Evolutionary conservation across 768 basidiomycete species (phyloP).

Genomic region (Termitomyces titanicus): DNA sequence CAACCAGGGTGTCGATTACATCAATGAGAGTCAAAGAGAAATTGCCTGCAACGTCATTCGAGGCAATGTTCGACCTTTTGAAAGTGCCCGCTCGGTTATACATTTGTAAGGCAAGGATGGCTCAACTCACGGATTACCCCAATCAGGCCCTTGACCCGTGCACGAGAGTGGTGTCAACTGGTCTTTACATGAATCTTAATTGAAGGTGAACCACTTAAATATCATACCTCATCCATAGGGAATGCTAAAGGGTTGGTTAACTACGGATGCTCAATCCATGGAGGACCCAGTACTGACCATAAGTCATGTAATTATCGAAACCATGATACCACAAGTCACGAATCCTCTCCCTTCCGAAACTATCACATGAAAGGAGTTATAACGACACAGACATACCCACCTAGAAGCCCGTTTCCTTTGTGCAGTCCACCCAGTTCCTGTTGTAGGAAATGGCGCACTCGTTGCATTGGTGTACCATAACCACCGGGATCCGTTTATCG

Average conservation of each 20-base stretch:
- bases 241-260: conserved; percentile 51
- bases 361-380: neutral
- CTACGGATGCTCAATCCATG: neutral
- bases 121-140: conserved; percentile 70
- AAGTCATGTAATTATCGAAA: conserved; percentile 82
- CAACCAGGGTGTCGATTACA: conserved; percentile 84
- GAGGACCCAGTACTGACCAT: conserved; percentile 43
- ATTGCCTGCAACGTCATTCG: conserved; percentile 94
- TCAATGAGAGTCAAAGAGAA: conserved; percentile 84
- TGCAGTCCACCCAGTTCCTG: conserved; percentile 46
- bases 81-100: neutral
- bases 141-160: conserved; percentile 82
- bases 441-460: conserved; percentile 28
- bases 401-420: conserved; percentile 55
- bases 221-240: conserved; percentile 74
- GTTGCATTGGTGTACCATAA: conserved; percentile 28
- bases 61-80: conserved; percentile 53
- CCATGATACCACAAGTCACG: conserved; percentile 89
- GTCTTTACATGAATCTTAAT: conserved; percentile 4
- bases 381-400: conserved; percentile 29
- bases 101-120: neutral
- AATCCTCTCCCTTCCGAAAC: conserved; percentile 52
- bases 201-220: neutral
- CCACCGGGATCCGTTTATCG: conserved; percentile 31
- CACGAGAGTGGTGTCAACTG: conserved; percentile 91